Base-by-base conservation (phyloP, 2,329 filamentous ascomycete species). In the Colletotrichum higginsianum region DNA sequence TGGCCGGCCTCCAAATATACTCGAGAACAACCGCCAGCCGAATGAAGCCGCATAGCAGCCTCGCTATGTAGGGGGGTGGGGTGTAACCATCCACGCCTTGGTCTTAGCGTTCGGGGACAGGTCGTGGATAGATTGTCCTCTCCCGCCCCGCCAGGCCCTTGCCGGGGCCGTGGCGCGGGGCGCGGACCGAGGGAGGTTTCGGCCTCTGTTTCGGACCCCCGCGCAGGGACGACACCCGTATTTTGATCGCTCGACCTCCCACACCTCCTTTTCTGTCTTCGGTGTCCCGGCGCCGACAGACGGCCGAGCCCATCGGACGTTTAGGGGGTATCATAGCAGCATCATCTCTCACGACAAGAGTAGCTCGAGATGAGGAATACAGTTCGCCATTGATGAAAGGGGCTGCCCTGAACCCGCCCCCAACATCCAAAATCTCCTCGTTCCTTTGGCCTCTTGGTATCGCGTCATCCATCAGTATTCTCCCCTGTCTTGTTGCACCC, bases 381-480 rank as follows among this genome's bases (percentile, higher is more conserved):
- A 62, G 57, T 62, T 67, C 63, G 42, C 38, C n/a, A n/a, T 46
- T 23, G 57, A 30, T 23, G 30, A 16, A 18, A 13, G 38, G 15
- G 49, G 42, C 50, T 35, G 62, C 49, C 56, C 57, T 67, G 67
- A n/a, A 40, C 15, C 26, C 4, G 42, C 13, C 35, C 13, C 44
- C 52, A n/a, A 35, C 18, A 58, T 61, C 52, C 69, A 35, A 40
- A 26, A 35, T 30, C 42, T 18, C 12, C 30, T 30, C 8, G 2
- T 26, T 38, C 12, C 11, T n/a, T 21, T 21, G 12, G 52, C 57
- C 21, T 26, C 66, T 63, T 64, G 70, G 63, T 64, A 65, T 74
- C 73, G 64, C 66, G 57, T 56, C 61, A 66, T 72, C 66, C 58
- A 63, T 74, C 66, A 44, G 61, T 44, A 50, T 21, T 63, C 15